Conservation (phyloP, 2,329 filamentous ascomycete species). For the Emmonsiellopsis sp. region DNA sequence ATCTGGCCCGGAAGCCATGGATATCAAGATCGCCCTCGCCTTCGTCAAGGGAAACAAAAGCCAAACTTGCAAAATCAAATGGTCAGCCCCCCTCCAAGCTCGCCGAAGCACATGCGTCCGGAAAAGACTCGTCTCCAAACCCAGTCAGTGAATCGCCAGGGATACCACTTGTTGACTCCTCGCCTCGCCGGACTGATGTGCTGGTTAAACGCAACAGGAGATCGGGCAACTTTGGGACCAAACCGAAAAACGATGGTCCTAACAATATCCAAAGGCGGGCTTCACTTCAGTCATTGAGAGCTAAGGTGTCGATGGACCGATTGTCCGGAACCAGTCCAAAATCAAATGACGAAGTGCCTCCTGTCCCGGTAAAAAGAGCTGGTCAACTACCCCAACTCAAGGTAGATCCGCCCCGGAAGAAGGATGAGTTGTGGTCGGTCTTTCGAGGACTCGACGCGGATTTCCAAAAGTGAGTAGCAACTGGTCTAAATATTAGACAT, state of each 20-base stretch:
- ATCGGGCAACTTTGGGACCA: conserved; percentile 28
- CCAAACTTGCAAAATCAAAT: conserved; percentile 6
- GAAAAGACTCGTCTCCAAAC: not conserved
- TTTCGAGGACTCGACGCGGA: conserved; percentile 62
- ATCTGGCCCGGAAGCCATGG: conserved; percentile 45
- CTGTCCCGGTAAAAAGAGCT: conserved; percentile 37
- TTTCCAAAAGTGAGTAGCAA: conserved; percentile 49
- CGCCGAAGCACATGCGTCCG: not conserved
- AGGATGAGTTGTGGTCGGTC: conserved; percentile 60
- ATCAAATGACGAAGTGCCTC: conserved; percentile 39
- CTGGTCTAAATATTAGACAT: conserved; percentile 4
- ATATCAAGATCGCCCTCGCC: conserved; percentile 42
- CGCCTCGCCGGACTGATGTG: not conserved
- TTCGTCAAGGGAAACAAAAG: conserved; percentile 23
- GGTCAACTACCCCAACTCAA: conserved; percentile 12
- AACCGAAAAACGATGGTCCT: conserved; percentile 23
- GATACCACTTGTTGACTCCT: not conserved
- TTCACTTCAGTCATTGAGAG: conserved; percentile 31
- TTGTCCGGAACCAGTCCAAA: conserved; percentile 33
- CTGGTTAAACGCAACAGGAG: not conserved
- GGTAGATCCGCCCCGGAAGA: conserved; percentile 43
- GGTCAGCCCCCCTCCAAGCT: not conserved
- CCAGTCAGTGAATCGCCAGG: not conserved
- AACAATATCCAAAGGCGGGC: conserved; percentile 29
- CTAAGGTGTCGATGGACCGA: conserved; percentile 39